Conservation (phyloP, 176 grass and related monocot species). For the Oropetium thomaeum region DNA sequence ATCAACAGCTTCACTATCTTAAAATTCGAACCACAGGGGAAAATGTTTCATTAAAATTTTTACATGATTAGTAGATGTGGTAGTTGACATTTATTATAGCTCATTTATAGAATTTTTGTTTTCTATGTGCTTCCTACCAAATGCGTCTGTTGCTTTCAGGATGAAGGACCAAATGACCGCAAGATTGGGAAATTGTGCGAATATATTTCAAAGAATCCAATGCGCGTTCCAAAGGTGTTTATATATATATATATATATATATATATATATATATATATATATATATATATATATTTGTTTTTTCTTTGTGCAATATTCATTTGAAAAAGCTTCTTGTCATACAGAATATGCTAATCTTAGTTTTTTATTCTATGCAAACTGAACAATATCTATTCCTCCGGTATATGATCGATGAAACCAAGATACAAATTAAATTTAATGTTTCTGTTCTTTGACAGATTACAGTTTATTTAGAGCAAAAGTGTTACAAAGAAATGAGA, state of each 20-base stretch:
- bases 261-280: too few species aligned
- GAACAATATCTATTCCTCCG: not conserved
- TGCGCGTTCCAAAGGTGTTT: slow-evolving; percentile 86
- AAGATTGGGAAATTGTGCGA: slow-evolving; percentile 94
- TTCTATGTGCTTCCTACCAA: not conserved
- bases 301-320: too few species aligned
- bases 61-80: not conserved
- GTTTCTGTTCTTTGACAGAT: slow-evolving; percentile 49
- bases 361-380: not conserved
- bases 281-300: too few species aligned
- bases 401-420: slow-evolving; percentile 3
- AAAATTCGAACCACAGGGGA: not conserved
- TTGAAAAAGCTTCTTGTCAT: not conserved
- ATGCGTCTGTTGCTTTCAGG: slow-evolving; percentile 42
- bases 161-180: slow-evolving; percentile 85
- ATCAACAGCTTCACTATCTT: not conserved
- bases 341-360: not conserved
- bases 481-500: slow-evolving; percentile 89
- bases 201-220: slow-evolving; percentile 87
- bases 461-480: slow-evolving; percentile 87
- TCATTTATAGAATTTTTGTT: not conserved
- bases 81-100: not conserved
- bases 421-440: not conserved
- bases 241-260: too few species aligned
- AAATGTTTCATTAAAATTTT: not conserved